Conservation (phyloP, 768 basidiomycete genomes). For the Guyanaporus albipodus region DNA sequence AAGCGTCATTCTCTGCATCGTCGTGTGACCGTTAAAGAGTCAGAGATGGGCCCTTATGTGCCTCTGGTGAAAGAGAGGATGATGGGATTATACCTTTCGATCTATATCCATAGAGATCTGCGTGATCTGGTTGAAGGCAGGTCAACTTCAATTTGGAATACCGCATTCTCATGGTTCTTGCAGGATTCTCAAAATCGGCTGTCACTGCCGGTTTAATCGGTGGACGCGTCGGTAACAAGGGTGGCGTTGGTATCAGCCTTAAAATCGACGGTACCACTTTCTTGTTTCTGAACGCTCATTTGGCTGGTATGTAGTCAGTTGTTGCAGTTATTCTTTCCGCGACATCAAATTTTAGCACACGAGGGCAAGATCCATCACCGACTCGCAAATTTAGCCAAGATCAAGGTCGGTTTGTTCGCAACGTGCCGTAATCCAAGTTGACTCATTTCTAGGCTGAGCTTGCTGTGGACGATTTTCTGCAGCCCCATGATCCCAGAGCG, state of each 20-base stretch:
- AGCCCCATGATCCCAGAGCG: conserved; percentile 56
- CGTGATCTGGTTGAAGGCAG: conserved; percentile 58
- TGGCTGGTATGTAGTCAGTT: conserved; percentile 56
- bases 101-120: conserved; percentile 74
- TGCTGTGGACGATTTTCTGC: conserved; percentile 72
- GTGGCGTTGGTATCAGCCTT: conserved; percentile 87
- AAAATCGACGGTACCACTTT: conserved; percentile 80
- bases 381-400: conserved; percentile 84
- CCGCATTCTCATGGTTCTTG: background rate
- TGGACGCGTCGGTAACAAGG: conserved; percentile 89
- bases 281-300: conserved; percentile 87
- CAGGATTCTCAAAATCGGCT: conserved; percentile 72
- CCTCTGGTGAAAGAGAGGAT: conserved; percentile 85
- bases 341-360: conserved; percentile 48
- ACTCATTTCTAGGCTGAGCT: conserved; percentile 56
- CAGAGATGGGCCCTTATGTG: conserved; percentile 71
- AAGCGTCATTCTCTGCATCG: conserved; percentile 44
- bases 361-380: conserved; percentile 73
- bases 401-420: conserved; percentile 52
- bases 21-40: conserved; percentile 39
- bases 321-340: background rate
- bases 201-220: conserved; percentile 90
- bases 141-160: conserved; percentile 1
- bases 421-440: background rate
- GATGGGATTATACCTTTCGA: conserved; percentile 81